phyloP scores from a whole-genome alignment of 441 rosid species.

The Gossypium laxum region DNA sequence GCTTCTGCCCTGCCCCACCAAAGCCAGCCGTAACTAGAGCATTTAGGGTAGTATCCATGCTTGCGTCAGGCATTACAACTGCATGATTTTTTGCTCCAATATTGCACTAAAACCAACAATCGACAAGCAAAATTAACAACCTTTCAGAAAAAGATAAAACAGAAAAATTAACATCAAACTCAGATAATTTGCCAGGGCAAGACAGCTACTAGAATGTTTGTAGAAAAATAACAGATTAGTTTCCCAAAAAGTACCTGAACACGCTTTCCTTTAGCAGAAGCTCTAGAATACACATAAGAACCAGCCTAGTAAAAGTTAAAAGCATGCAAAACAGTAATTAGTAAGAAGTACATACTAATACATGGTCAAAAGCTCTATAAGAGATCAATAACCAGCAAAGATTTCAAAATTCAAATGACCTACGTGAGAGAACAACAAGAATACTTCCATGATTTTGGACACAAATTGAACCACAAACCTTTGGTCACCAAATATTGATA shows the following conservation, averaged over 20 bases:
- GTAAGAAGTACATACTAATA: neutral
- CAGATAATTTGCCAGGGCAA: slow-evolving; percentile 6
- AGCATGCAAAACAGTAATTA: neutral
- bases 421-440: neutral
- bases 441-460: neutral
- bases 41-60: slow-evolving; percentile 54
- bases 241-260: slow-evolving; percentile 54
- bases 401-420: neutral
- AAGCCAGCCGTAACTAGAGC: slow-evolving; percentile 88
- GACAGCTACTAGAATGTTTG: neutral
- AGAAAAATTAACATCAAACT: neutral
- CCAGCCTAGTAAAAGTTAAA: slow-evolving; percentile 53
- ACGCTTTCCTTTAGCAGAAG: slow-evolving; percentile 83
- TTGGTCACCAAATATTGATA: neutral
- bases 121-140: neutral
- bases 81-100: slow-evolving; percentile 97
- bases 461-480: neutral
- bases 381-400: neutral
- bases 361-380: neutral
- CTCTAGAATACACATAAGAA: slow-evolving; percentile 78
- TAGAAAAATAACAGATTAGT: neutral
- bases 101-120: slow-evolving; percentile 47
- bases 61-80: slow-evolving; percentile 75
- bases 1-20: slow-evolving; percentile 95
- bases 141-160: neutral